phyloP scores from a whole-genome alignment of 331 rosid species.

The Erythrophleum ivorense region DNA sequence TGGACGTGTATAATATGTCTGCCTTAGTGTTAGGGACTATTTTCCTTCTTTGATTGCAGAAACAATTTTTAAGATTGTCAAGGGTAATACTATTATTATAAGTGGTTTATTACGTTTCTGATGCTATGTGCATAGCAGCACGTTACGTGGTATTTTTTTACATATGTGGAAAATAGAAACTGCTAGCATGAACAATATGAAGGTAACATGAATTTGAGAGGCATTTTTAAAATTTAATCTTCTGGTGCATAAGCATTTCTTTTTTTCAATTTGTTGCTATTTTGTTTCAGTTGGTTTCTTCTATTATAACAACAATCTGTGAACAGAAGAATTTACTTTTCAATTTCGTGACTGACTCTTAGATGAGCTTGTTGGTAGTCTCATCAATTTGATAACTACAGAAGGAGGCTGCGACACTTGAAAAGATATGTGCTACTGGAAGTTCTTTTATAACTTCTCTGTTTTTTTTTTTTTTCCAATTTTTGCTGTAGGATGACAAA shows the following conservation, averaged over 20 bases:
- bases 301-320: neutral
- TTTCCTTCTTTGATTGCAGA: neutral
- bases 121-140: neutral
- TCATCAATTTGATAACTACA: neutral
- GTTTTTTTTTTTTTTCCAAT: neutral
- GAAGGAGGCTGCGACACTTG: neutral
- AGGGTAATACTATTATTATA: neutral
- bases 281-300: neutral
- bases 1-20: neutral
- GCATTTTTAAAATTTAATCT: too few relatives aligned
- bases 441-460: slow-evolving; percentile 10
- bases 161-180: neutral
- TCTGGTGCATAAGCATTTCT: neutral
- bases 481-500: slow-evolving; percentile 51
- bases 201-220: neutral
- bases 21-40: neutral
- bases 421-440: neutral
- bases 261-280: neutral
- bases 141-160: neutral
- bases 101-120: neutral
- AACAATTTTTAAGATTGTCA: neutral
- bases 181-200: neutral
- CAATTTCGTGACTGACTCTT: neutral
- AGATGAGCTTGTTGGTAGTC: neutral
- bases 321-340: neutral